Evolutionary conservation across 108 stramenopile species (phyloP), one percentile per base, ranked within the genome.

Genomic region (Stephanodiscus minutulus): DNA sequence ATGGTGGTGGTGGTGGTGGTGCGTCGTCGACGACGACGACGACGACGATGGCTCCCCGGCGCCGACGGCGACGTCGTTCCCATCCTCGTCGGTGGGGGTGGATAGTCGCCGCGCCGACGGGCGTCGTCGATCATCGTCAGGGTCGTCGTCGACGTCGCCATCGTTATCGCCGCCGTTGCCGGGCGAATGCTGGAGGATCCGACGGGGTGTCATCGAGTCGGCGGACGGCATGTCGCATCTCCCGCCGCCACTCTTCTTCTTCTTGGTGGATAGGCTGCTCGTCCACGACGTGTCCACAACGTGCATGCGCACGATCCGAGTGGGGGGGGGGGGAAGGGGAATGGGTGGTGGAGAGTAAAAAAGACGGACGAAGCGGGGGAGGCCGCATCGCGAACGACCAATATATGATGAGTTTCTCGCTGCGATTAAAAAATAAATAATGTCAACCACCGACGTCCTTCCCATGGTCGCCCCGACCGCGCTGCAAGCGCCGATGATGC

Each of bases 121-220:
- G 71, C 71, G 6, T 70, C 64, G 17, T 48, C 61, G 7, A 64
- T 29, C 61, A 15, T 68, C 60, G n/a, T 48, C 47, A 21, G 50
- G n/a, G 35, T 50, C 50, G 35, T 18, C 64, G 9, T 15, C 65
- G 47, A 17, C 49, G 7, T 37, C 31, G 22, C 5, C 48, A 27
- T 52, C 0, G 11, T 53, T 53, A 22, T 11, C 1, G 4, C 1
- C 29, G 20, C 31, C 18, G 66, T 50, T 10, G 22, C 9, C 11
- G 12, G 72, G 64, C 46, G 72, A 73, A 41, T 65, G 36, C 21
- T 64, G 63, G 7, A 73, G 55, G 31, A 73, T 64, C 28, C 52
- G 24, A 55, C 78, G 67, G 8, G 78, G 78, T 18, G 78, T 79
- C 70, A 79, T 72, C 48, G 78, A 79, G 13, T 68, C 39, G 58